Base-by-base conservation (phyloP, 2,329 filamentous ascomycete species). In the Lizonia empirigonia region DNA sequence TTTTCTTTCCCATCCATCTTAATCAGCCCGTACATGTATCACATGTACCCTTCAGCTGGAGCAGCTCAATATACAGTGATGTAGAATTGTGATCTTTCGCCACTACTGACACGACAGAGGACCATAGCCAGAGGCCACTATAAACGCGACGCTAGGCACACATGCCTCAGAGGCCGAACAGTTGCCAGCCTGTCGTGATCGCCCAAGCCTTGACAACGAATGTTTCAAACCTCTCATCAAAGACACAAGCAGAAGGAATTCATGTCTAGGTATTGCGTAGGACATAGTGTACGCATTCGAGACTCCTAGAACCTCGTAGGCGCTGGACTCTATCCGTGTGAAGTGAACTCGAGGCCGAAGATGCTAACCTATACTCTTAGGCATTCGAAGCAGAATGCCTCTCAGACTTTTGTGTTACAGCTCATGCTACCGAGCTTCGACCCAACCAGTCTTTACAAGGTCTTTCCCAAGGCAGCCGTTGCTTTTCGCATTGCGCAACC, bases 381-480 rank as follows among this genome's bases (percentile, higher is more conserved):
- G 27, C 27, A 30, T n/a, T n/a, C 4, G 27, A 30, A 30, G 27
- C n/a, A 30, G 27, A n/a, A 16, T 15, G 8, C n/a, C n/a, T 30
- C 26, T n/a, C 27, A n/a, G 15, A 15, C 27, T 6, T 7, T 30
- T 30, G 27, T 30, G 32, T 20, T 20, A 15, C 34, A 22, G 20
- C 34, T 47, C 19, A 52, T 29, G 24, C 42, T 20, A 30, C 20
- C 13, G 16, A 19, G 22, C 20, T 22, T 24, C 50, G 55, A 30
- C 60, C 59, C 9, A 59, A 32, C 62, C 62, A 65, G 51, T 63
- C 55, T 24, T 62, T 63, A 40, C 62, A 65, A 9, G 60, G 55
- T 42, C 59, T 59, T 2, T 63, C 60, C 60, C 60, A 65, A 33
- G 62, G 60, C 44, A 59, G 23, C 42, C 59, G 34, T 10, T 63